Conservation (phyloP, 768 basidiomycete species). For the Neoboletus brunneissimus region DNA sequence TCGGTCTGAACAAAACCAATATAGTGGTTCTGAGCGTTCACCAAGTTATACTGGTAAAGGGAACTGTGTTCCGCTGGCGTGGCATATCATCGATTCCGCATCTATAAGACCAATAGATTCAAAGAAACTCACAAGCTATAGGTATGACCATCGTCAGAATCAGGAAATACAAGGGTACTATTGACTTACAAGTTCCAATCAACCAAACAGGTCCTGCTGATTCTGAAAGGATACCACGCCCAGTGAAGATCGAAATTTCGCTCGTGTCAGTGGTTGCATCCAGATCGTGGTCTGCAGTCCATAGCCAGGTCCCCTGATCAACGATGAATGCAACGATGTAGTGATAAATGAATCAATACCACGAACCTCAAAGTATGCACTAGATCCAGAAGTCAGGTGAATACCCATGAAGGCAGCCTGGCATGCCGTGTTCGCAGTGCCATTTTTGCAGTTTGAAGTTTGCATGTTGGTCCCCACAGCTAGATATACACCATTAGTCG, state of each 20-base stretch:
- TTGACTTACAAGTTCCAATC: conserved; percentile 54
- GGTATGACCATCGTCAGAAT: background rate
- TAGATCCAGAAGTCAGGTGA: conserved; percentile 52
- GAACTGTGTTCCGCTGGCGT: conserved; percentile 42
- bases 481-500: conserved; percentile 14
- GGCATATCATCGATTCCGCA: background rate
- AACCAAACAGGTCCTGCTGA: conserved; percentile 80
- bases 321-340: background rate
- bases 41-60: conserved; percentile 48
- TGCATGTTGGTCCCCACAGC: conserved; percentile 56
- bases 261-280: conserved; percentile 48
- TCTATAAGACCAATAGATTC: background rate
- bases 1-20: conserved; percentile 53
- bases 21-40: conserved; percentile 44
- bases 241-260: conserved; percentile 58
- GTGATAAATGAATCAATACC: background rate
- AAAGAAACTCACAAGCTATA: conserved; percentile 20
- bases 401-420: conserved; percentile 64
- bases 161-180: background rate
- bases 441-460: conserved; percentile 40
- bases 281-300: conserved; percentile 67
- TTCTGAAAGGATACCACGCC: conserved; percentile 72
- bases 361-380: conserved; percentile 61
- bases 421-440: conserved; percentile 44
- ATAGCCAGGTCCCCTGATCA: conserved; percentile 68